phyloP scores from a whole-genome alignment of 1,139 yeast species.

The Candida neerlandica region DNA sequence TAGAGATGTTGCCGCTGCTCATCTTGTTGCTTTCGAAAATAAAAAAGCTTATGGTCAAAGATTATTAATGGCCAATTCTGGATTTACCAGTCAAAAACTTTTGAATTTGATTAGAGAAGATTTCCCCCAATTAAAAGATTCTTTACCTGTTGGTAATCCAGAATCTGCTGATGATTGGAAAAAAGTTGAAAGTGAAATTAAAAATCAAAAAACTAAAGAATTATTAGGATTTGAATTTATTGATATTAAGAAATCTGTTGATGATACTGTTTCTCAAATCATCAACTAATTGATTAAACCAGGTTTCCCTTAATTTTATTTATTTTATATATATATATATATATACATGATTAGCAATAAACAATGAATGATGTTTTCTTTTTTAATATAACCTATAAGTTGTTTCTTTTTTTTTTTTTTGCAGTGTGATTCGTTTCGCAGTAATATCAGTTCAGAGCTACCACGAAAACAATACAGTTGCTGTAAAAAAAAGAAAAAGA shows the following conservation, averaged over 20 bases:
- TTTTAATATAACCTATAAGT: too few relatives aligned
- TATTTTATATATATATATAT: too few relatives aligned
- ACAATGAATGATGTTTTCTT: too few relatives aligned
- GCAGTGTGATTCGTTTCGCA: too few relatives aligned
- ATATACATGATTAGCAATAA: too few relatives aligned
- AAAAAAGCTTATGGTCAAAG: constrained; percentile 26
- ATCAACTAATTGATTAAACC: too few relatives aligned
- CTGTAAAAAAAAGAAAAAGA: too few relatives aligned
- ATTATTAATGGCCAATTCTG: constrained; percentile 31
- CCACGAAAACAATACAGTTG: too few relatives aligned
- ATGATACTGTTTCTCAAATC: constrained; percentile 39
- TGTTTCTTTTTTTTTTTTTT: too few relatives aligned
- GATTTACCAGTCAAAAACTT: constrained; percentile 23
- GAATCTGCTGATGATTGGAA: constrained; percentile 8
- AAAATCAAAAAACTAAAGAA: constrained; percentile 27
- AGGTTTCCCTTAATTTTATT: too few relatives aligned
- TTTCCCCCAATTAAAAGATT: constrained; percentile 17
- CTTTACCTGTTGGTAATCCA: constrained; percentile 17
- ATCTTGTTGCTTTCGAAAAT: constrained; percentile 38
- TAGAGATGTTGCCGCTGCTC: constrained; percentile 55
- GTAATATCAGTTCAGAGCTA: too few relatives aligned
- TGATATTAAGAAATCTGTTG: constrained; percentile 35
- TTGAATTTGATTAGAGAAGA: constrained; percentile 27
- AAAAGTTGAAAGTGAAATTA: constrained; percentile 9
- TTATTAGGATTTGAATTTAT: constrained; percentile 42